These are phyloP conservation scores for Cucurbitaria berberidis DNA, from an alignment of 2,329 filamentous ascomycete species.

Conservation along the genomic window DNA sequence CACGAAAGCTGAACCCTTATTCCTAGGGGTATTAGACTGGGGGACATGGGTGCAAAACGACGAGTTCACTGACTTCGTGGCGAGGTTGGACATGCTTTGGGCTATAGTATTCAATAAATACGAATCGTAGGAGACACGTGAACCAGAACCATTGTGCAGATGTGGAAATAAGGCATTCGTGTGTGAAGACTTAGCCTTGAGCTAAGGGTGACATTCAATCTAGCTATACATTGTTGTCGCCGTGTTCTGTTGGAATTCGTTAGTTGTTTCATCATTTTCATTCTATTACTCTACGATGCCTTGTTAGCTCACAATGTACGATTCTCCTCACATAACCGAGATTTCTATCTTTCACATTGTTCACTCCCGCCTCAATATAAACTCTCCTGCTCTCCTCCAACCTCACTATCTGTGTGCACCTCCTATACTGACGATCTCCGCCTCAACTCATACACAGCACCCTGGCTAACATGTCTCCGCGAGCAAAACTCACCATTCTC, in stretches of 20 bases:
- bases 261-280: no score
- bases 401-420: not conserved
- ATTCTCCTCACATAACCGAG: not conserved
- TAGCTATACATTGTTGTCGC: no score
- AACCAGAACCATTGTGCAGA: not conserved
- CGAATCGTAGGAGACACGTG: not conserved
- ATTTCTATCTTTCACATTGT: not conserved
- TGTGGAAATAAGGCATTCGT: not conserved
- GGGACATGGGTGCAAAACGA: not conserved
- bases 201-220: not conserved
- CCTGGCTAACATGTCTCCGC: not conserved
- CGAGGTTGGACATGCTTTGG: not conserved
- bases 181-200: not conserved
- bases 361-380: not conserved
- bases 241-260: no score
- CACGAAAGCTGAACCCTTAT: not conserved
- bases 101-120: not conserved
- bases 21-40: not conserved
- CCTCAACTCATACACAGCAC: not conserved
- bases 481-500: not conserved
- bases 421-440: not conserved
- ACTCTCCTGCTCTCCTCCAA: not conserved
- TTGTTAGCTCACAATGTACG: no score
- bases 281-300: no score
- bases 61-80: not conserved